Evolutionary conservation across 495 filamentous ascomycete genomes (phyloP).

Genomic region (Penicillium atrosanguineum): DNA sequence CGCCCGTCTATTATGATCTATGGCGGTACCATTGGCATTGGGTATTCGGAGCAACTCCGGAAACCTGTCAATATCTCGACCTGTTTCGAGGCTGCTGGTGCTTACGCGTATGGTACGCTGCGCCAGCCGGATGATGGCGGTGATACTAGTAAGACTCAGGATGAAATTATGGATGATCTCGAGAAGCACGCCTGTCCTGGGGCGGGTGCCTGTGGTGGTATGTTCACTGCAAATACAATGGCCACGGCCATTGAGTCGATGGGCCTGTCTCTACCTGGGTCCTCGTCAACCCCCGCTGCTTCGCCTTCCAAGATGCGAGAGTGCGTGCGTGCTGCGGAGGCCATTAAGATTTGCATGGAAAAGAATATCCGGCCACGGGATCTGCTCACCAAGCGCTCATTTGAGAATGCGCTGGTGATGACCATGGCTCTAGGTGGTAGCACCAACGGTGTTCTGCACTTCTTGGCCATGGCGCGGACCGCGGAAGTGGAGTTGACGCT

Average conservation of each 20-base stretch:
- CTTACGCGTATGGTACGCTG: slow-evolving; percentile 73
- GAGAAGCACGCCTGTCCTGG: slow-evolving; percentile 85
- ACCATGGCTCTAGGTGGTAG: slow-evolving; percentile 90
- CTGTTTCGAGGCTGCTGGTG: slow-evolving; percentile 88
- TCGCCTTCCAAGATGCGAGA: slow-evolving; percentile 91
- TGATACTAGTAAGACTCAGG: slow-evolving; percentile 59
- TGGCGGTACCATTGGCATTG: slow-evolving; percentile 85
- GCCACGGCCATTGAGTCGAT: slow-evolving; percentile 94
- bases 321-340: slow-evolving; percentile 81
- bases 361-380: slow-evolving; percentile 82
- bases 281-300: slow-evolving; percentile 81
- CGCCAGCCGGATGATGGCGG: slow-evolving; percentile 55
- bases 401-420: slow-evolving; percentile 90
- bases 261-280: slow-evolving; percentile 87
- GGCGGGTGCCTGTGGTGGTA: slow-evolving; percentile 92
- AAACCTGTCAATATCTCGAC: slow-evolving; percentile 85
- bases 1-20: slow-evolving; percentile 83
- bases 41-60: slow-evolving; percentile 73
- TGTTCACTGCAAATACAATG: slow-evolving; percentile 99
- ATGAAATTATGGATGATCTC: slow-evolving; percentile 83
- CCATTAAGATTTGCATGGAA: slow-evolving; percentile 83
- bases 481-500: slow-evolving; percentile 80
- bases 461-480: slow-evolving; percentile 91
- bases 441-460: slow-evolving; percentile 92
- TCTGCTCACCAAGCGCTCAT: slow-evolving; percentile 77